These are phyloP conservation scores for Ramalina intermedia DNA, from an alignment of 495 filamentous ascomycete genomes.

Conservation along the genomic window DNA sequence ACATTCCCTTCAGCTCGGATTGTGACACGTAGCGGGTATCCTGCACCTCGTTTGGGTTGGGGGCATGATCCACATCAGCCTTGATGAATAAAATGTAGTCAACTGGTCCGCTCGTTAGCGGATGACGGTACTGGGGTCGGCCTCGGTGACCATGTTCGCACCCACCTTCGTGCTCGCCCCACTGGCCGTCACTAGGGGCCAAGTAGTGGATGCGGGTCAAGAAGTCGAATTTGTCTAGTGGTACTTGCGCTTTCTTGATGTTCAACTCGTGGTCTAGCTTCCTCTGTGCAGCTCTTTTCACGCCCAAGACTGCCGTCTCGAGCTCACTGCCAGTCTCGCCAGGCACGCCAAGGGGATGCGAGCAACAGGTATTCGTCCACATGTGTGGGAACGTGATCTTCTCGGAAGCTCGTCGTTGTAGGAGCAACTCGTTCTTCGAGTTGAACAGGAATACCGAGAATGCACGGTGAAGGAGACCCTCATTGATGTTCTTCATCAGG, in stretches of 20 bases:
- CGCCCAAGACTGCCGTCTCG: slow-evolving; percentile 63
- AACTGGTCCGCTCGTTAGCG: slow-evolving; percentile 37
- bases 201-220: slow-evolving; percentile 96
- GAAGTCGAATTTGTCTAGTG: slow-evolving; percentile 80
- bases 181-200: slow-evolving; percentile 91
- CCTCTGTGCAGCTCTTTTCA: slow-evolving; percentile 77
- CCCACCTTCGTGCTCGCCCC: slow-evolving; percentile 98
- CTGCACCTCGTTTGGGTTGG: slow-evolving; percentile 77
- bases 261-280: slow-evolving; percentile 93
- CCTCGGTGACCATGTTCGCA: not conserved
- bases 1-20: slow-evolving; percentile 72
- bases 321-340: slow-evolving; percentile 81
- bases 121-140: not conserved
- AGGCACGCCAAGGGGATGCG: slow-evolving; percentile 83
- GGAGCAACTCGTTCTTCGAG: slow-evolving; percentile 67
- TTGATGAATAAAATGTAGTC: slow-evolving; percentile 99
- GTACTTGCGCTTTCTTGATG: slow-evolving; percentile 82
- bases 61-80: slow-evolving; percentile 66
- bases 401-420: slow-evolving; percentile 89
- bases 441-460: slow-evolving; percentile 98
- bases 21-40: slow-evolving; percentile 71
- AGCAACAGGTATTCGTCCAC: slow-evolving; percentile 99
- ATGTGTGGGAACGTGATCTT: slow-evolving; percentile 99
- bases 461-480: slow-evolving; percentile 87
- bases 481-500: slow-evolving; percentile 94